Conservation (phyloP, 1,284 basidiomycete genomes). For the Cystobasidiaceae sp. region DNA sequence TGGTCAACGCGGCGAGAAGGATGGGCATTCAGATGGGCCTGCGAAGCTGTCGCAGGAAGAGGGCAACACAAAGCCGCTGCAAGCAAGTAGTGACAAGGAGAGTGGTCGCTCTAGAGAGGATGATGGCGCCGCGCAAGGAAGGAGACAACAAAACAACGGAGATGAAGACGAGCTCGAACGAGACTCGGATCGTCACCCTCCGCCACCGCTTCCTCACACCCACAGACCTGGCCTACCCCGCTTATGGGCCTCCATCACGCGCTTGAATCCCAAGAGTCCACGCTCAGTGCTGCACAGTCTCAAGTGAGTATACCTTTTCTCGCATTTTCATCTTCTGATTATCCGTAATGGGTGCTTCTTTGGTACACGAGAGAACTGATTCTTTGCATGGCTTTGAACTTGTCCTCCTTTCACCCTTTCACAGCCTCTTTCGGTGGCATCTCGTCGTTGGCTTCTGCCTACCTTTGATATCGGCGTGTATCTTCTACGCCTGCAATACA, state of each 20-base stretch:
- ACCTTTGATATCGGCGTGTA: not conserved
- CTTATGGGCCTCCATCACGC: not conserved
- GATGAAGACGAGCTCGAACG: not conserved
- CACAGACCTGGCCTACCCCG: conserved; percentile 5
- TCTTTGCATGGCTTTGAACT: not conserved
- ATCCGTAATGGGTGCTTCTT: too few relatives aligned
- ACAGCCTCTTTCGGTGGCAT: conserved; percentile 26
- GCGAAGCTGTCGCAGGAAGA: too few relatives aligned
- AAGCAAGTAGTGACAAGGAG: not conserved
- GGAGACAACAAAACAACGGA: not conserved
- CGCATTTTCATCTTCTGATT: not conserved
- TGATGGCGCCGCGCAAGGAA: not conserved
- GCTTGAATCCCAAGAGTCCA: not conserved
- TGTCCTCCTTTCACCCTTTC: not conserved
- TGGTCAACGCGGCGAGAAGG: too few relatives aligned
- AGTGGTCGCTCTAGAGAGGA: not conserved
- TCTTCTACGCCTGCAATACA: conserved; percentile 21
- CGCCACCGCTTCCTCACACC: too few relatives aligned
- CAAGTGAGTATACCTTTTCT: not conserved
- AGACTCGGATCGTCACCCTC: not conserved
- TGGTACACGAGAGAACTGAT: too few relatives aligned
- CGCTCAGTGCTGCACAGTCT: not conserved
- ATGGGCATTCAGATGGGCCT: too few relatives aligned
- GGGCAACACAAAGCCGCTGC: too few relatives aligned
- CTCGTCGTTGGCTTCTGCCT: conserved; percentile 4